phyloP scores from a whole-genome alignment of 2,329 filamentous ascomycete species.

The Mycosphaerella sp. region DNA sequence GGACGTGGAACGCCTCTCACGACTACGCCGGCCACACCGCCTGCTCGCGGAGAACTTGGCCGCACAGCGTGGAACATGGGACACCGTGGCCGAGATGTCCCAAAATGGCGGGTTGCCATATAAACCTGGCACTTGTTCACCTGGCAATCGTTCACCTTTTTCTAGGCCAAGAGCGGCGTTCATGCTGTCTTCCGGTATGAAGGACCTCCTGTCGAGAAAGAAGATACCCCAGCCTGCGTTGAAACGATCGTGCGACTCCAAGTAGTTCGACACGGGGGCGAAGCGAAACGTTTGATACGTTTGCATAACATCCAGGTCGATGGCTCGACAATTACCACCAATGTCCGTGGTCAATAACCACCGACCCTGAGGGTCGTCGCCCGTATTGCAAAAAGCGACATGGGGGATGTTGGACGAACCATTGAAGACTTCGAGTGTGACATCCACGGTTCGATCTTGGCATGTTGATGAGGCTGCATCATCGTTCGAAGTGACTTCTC shows the following conservation, averaged over 20 bases:
- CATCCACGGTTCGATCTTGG: constrained; percentile 22
- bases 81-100: constrained; percentile 29
- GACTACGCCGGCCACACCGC: neutral
- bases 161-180: constrained; percentile 24
- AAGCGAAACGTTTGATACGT: constrained; percentile 26
- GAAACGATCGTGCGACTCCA: constrained; percentile 22
- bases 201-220: constrained; percentile 35
- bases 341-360: constrained; percentile 56
- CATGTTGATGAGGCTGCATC: constrained; percentile 21
- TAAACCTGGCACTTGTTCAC: constrained; percentile 19
- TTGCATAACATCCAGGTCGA: constrained; percentile 26
- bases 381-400: constrained; percentile 54
- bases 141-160: constrained; percentile 19
- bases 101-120: constrained; percentile 20
- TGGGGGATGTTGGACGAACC: constrained; percentile 49
- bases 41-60: constrained; percentile 11
- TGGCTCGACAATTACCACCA: constrained; percentile 27
- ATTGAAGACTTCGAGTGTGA: constrained; percentile 27
- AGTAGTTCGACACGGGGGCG: constrained; percentile 9
- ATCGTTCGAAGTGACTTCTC: constrained; percentile 10
- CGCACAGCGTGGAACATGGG: constrained; percentile 19
- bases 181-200: constrained; percentile 23
- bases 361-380: constrained; percentile 47
- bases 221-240: constrained; percentile 35
- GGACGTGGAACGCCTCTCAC: constrained; percentile 4